Evolutionary conservation across 805 yeast genomes (phyloP).

Genomic region (Lipomyces lipofer): DNA sequence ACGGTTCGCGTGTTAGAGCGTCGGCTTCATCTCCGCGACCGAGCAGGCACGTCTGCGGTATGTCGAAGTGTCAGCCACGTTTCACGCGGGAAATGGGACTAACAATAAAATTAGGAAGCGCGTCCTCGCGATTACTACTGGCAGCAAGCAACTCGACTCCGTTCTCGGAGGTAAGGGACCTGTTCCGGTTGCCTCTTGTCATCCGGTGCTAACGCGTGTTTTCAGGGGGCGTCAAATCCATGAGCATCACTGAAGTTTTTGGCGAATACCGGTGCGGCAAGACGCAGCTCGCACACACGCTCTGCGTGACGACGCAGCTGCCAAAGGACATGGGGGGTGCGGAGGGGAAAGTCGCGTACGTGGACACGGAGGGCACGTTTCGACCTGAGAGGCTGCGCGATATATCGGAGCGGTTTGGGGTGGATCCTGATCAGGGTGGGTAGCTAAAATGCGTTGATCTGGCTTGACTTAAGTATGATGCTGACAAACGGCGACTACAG

Average conservation of each 20-base stretch:
- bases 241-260: slow-evolving; percentile 75
- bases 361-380: slow-evolving; percentile 81
- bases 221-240: slow-evolving; percentile 68
- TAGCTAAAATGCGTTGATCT: not conserved
- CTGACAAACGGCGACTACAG: too few species aligned
- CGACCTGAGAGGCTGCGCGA: slow-evolving; percentile 67
- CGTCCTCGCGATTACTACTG: slow-evolving; percentile 67
- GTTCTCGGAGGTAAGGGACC: slow-evolving; percentile 53
- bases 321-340: slow-evolving; percentile 67
- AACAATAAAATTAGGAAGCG: slow-evolving; percentile 63
- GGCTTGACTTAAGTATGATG: slow-evolving; percentile 35
- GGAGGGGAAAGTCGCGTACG: slow-evolving; percentile 76
- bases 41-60: slow-evolving; percentile 66
- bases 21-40: slow-evolving; percentile 74
- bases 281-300: slow-evolving; percentile 77
- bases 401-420: slow-evolving; percentile 67
- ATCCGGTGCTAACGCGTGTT: not conserved
- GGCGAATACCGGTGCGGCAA: slow-evolving; percentile 82
- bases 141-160: slow-evolving; percentile 67
- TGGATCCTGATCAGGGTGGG: slow-evolving; percentile 67
- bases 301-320: slow-evolving; percentile 73
- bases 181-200: too few species aligned
- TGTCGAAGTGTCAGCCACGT: too few species aligned
- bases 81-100: too few species aligned
- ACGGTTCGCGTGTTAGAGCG: slow-evolving; percentile 42